Evolutionary conservation across 2,329 filamentous ascomycete genomes (phyloP), one percentile per base, ranked within the genome.

Genomic region (Talaromyces pinophilus): DNA sequence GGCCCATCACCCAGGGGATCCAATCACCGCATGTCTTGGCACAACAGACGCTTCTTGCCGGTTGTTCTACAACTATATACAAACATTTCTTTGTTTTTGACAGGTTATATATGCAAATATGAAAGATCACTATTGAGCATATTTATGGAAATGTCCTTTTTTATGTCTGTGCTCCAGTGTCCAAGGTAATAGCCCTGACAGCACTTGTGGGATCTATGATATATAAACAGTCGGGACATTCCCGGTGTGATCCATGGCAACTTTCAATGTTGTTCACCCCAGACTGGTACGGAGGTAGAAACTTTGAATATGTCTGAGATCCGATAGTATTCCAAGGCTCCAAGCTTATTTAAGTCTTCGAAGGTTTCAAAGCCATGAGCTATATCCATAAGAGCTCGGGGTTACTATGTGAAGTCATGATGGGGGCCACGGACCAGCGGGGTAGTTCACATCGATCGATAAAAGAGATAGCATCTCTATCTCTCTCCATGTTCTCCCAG

Each of bases 1-100:
- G 64, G 15, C 35, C 60, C 60, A 52, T 67, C 65, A 38, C 65
- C 61, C 65, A 46, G 65, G 65, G 44, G 65, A 63, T 60, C 55
- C 52, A 64, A 64, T 63, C 57, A 60, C 54, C 3, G 19, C 54
- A 2, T 7, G 54, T 22, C 54, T 57, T 57, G 54, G 54, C 54
- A 40, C n/a, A 57, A 57, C 54, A 40, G n/a, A 35, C 30, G 5
- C 7, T 30, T 33, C 48, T 52, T 54, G 48, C 48, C 22, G 48
- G 48, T 15, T 2, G 22, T 2, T 15, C 42, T 22, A 25, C 19
- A 3, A 19, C 2, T 19, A 46, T 19, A 46, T 46, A 46, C n/a
- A 7, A 10, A 22, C n/a, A 8, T 19, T 46, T 15, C 22, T 50
- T 28, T 28, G 22, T 28, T 50, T 50, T 28, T 17, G 46, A 3